Evolutionary conservation across 805 yeast species (phyloP), one percentile per base, ranked within the genome.

Genomic region (Candida morakotiae): DNA sequence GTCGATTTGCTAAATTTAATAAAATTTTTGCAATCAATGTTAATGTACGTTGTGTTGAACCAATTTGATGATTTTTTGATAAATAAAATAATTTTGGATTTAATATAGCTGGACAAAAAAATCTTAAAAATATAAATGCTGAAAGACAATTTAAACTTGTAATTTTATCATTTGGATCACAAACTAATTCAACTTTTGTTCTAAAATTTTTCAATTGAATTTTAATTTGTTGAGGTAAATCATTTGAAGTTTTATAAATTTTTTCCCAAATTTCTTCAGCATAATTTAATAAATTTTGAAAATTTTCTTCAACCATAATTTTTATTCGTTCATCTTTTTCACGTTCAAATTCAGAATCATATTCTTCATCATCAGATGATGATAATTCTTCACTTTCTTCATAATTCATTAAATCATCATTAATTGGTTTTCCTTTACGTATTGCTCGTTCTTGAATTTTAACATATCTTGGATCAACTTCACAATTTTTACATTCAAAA

Each of bases 31-130:
- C 87, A 4, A 89, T 67, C 16, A 89, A 60, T 0, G 95, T 87
- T 31, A 91, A 60, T 0, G 95, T 83, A 41, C 95, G 69, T 45
- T 87, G 89, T 2, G 80, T 69, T 9, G 69, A 69, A 2, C 88
- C 87, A 7, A 79, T 71, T 41, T 87, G 87, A 47, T 85, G 91
- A 25, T 75, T 69, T 35, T 75, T 71, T 0, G 87, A 76, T 34
- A 93, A 64, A 42, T 81, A 79, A 56, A 87, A 88, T 34, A 89
- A 58, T 50, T 87, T 87, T 0, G 98, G 98, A 51, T 87, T 89
- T 52, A 93, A 62, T 20, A 91, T 75, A 0, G 96, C 95, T 0
- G 98, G 98, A 50, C 96, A 58, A 38, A 58, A 58, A 40, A 67
- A 67, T 40, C 73, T 47, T 42, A 91, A 62, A 55, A 91, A 93